Evolutionary conservation across 768 basidiomycete genomes (phyloP), one percentile per base, ranked within the genome.

Genomic region (Grammothele lineata): DNA sequence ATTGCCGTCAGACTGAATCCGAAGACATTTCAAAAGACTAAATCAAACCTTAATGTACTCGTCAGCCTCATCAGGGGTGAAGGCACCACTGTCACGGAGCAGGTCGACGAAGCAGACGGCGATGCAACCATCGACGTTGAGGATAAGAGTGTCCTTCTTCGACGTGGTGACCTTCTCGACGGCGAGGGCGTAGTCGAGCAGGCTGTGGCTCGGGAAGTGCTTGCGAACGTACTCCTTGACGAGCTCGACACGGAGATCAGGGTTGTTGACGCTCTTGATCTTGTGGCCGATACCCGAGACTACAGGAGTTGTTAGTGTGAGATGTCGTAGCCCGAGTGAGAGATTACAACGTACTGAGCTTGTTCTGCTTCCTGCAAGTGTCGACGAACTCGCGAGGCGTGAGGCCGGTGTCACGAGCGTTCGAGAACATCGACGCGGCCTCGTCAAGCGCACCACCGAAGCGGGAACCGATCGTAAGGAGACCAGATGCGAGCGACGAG

Each of bases 201-300:
- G 74, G 55, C 80, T 83, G 72, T 94, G 92, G 61, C 83, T 85
- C 3, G 95, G 95, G 90, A 99, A 99, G 77, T 95, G 72, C 72
- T 95, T 92, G 72, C 65, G 73, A 50, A 95, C 95, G 59, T 88
- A 99, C 72, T 94, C 92, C 78, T 97, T 96, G 45, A 92, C 90
- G 50, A 92, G 84, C 70, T 91, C 87, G 51, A 92, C 89, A 63
- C 89, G 88, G 37, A 91, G 76, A 75, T 93, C 91, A 39, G 91
- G 92, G 80, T 94, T 94, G 71, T 91, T 93, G 55, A 92, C 89
- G 56, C 87, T 92, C 83, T 99, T 99, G 78, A 99, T 96, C 81
- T 98, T 98, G 84, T 99, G 95, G 37, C 95, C 95, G 57, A 99
- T 99, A 75, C 95, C 95, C 56, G 85, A 87, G 76, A 97, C 87